Base-by-base conservation (phyloP, 2,329 filamentous ascomycete genomes). In the Tolypocladium ophioglossoides region DNA sequence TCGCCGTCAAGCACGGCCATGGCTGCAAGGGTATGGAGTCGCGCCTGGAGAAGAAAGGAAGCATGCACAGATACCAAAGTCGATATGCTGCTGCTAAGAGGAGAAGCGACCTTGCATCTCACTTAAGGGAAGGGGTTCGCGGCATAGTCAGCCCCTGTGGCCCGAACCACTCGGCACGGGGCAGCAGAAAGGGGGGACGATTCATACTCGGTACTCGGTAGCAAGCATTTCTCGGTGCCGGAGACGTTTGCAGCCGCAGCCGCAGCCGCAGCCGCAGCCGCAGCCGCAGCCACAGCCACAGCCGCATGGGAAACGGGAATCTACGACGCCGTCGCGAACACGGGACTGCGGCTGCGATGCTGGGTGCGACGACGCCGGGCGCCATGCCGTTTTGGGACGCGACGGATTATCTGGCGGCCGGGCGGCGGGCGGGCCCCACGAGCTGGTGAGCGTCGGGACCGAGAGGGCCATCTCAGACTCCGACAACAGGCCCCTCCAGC, bases 401-500 rank as follows among this genome's bases (percentile, higher is more conserved):
- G 10, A 18, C 44, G 44, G 41, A 34, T 20, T 51, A 52, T 32
- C 52, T 40, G 51, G 2, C 18, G 14, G 41, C 52, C 35, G 44
- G 34, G 24, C 9, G 22, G n/a, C n/a, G n/a, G n/a, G n/a, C n/a
- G n/a, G 35, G 49, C 22, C 20, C 11, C 35, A n/a, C 10, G 16
- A 24, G 4, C 49, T 39, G 49, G 27, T 4, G 44, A 9, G 30
- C 24, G 35, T 57, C 56, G 56, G 56, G 49, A 50, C 56, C 56
- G 56, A 57, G 44, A 54, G 44, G 37, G 24, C n/a, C 48, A 22
- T 18, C 22, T 47, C 34, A 20, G 35, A 47, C 37, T 39, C 56
- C 56, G 56, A 55, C 47, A 20, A 32, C 48, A 39, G 41, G n/a
- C n/a, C n/a, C n/a, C 40, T 24, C 20, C 11, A 34, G 32, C 32